Conservation (phyloP, 2,329 filamentous ascomycete species). For the Trichophyton schoenleinii region DNA sequence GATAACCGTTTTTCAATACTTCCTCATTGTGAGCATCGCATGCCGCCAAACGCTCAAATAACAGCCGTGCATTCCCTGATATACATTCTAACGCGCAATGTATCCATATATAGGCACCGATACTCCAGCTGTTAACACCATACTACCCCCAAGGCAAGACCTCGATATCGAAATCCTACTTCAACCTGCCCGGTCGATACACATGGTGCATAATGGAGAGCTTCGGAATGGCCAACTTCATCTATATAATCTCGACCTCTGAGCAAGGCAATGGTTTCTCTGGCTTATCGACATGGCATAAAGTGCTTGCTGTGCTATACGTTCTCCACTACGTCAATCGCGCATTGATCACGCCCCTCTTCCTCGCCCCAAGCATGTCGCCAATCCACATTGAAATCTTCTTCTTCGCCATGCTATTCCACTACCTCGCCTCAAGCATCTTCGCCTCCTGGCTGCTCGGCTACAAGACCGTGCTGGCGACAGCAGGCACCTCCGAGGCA, state of each 20-base stretch:
- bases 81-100: neutral
- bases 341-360: slow-evolving; percentile 65
- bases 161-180: slow-evolving; percentile 48
- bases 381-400: slow-evolving; percentile 66
- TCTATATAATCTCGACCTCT: slow-evolving; percentile 66
- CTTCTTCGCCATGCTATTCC: slow-evolving; percentile 54
- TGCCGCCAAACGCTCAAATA: neutral
- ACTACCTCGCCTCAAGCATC: slow-evolving; percentile 64
- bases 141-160: slow-evolving; percentile 94
- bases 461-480: slow-evolving; percentile 47
- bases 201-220: slow-evolving; percentile 85
- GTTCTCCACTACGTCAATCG: slow-evolving; percentile 84
- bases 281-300: slow-evolving; percentile 25
- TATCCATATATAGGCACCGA: slow-evolving; percentile 47
- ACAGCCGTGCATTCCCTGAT: neutral
- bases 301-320: slow-evolving; percentile 34
- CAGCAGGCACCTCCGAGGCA: slow-evolving; percentile 11
- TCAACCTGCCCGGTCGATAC: slow-evolving; percentile 81
- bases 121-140: slow-evolving; percentile 59
- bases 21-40: slow-evolving; percentile 31
- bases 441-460: slow-evolving; percentile 72
- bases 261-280: slow-evolving; percentile 34
- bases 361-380: slow-evolving; percentile 79
- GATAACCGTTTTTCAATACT: slow-evolving; percentile 31
- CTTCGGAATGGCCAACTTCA: slow-evolving; percentile 60